Evolutionary conservation across 352 stramenopile species (phyloP).

Genomic region (Thraustochytrium striatum): DNA sequence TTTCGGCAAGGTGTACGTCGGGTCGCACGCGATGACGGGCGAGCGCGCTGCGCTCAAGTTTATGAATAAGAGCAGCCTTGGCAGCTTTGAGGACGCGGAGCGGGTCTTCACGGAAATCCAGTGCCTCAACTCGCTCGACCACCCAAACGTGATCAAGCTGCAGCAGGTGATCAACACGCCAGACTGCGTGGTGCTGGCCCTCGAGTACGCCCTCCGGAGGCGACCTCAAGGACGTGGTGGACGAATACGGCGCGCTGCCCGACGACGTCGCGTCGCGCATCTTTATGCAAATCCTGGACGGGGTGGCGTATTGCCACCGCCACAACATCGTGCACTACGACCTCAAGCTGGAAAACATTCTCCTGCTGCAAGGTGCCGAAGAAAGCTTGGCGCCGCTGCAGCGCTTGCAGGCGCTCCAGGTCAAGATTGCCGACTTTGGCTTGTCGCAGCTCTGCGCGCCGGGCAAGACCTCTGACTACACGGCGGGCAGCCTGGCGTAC

Average conservation of each 20-base stretch:
- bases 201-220: slow-evolving; percentile 34
- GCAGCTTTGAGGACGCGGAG: slow-evolving; percentile 30
- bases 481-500: slow-evolving; percentile 32
- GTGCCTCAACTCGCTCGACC: slow-evolving; percentile 44
- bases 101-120: slow-evolving; percentile 47
- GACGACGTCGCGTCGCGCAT: slow-evolving; percentile 39
- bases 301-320: slow-evolving; percentile 46
- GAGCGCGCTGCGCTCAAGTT: slow-evolving; percentile 43
- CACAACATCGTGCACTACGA: slow-evolving; percentile 48
- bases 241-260: neutral
- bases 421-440: slow-evolving; percentile 48
- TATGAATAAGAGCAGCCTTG: slow-evolving; percentile 36
- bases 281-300: slow-evolving; percentile 47
- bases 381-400: neutral
- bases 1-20: slow-evolving; percentile 44
- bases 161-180: slow-evolving; percentile 27
- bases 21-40: slow-evolving; percentile 40
- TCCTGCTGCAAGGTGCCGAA: slow-evolving; percentile 36
- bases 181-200: slow-evolving; percentile 39
- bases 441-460: slow-evolving; percentile 42
- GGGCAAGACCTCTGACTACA: slow-evolving; percentile 37
- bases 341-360: slow-evolving; percentile 50
- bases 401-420: slow-evolving; percentile 7
- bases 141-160: slow-evolving; percentile 48
- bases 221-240: slow-evolving; percentile 43